These are phyloP conservation scores for Thinopyrum obtusiflorum DNA, from an alignment of 202 grass and related monocot species.

Conservation along the genomic window DNA sequence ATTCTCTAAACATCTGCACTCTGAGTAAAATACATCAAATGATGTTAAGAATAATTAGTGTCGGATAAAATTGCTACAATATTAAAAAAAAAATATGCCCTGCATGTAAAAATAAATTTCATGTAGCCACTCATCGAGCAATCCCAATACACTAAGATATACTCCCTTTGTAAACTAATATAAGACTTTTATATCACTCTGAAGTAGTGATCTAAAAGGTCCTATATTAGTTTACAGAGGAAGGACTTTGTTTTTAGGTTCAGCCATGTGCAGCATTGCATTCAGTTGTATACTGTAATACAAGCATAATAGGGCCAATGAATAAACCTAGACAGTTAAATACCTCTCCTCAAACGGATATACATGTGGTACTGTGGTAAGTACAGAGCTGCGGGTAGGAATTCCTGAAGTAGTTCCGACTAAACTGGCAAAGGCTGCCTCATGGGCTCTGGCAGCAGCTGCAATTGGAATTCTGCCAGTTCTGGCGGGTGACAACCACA, in stretches of 20 bases:
- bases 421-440: conserved; percentile 68
- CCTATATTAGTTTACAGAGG: neutral
- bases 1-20: conserved; percentile 96
- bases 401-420: conserved; percentile 44
- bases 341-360: conserved; percentile 99
- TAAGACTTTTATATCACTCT: too few relatives aligned
- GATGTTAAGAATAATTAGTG: conserved; percentile 16
- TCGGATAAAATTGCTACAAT: conserved; percentile 20
- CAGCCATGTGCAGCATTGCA: conserved; percentile 23
- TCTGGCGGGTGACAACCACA: conserved; percentile 92
- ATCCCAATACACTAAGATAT: conserved; percentile 3
- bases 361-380: conserved; percentile 87
- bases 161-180: neutral
- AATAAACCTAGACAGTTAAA: neutral
- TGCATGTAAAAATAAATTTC: conserved; percentile 1
- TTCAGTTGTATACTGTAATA: neutral
- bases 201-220: too few relatives aligned
- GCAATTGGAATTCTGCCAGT: conserved; percentile 73
- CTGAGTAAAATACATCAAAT: conserved; percentile 52
- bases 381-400: conserved; percentile 48
- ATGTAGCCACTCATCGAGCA: neutral
- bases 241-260: neutral
- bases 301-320: neutral
- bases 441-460: conserved; percentile 76
- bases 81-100: neutral